phyloP scores from a whole-genome alignment of 257 asterid genomes.

The Solanum boliviense region DNA sequence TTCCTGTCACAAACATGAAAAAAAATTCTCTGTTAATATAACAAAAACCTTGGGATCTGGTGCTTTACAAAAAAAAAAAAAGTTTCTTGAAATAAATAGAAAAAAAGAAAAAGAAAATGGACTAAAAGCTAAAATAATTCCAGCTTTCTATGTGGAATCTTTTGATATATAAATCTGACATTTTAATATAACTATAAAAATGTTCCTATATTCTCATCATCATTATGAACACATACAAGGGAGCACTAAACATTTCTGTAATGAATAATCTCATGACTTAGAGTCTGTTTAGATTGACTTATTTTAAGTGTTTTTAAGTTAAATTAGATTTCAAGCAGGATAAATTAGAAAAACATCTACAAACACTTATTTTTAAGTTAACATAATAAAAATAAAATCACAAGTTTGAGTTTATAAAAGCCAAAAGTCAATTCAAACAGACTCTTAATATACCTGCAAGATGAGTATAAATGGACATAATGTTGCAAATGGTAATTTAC shows the following conservation, averaged over 20 bases:
- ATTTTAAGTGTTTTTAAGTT: background rate
- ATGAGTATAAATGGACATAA: background rate
- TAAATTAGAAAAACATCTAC: background rate
- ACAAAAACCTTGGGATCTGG: constrained; percentile 39
- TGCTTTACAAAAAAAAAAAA: constrained; percentile 1
- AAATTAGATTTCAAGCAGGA: background rate
- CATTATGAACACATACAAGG: constrained; percentile 17
- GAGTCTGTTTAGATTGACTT: background rate
- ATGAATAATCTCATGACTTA: background rate
- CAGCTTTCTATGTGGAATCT: constrained; percentile 35
- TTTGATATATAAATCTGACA: constrained; percentile 5
- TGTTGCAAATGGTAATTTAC: background rate
- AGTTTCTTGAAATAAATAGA: background rate
- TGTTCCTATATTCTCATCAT: background rate
- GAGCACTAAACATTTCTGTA: background rate
- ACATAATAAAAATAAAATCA: background rate
- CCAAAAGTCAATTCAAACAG: background rate
- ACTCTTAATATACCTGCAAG: background rate
- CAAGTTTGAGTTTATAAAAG: background rate
- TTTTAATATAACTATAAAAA: constrained; percentile 5
- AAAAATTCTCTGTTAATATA: constrained; percentile 8
- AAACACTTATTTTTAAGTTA: background rate
- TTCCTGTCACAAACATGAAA: constrained; percentile 26
- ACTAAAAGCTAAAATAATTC: constrained; percentile 3
- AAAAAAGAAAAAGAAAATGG: background rate